These are phyloP conservation scores for Oehlia diaphana DNA, from an alignment of 192 early-diverging fungal species.

Conservation along the genomic window DNA sequence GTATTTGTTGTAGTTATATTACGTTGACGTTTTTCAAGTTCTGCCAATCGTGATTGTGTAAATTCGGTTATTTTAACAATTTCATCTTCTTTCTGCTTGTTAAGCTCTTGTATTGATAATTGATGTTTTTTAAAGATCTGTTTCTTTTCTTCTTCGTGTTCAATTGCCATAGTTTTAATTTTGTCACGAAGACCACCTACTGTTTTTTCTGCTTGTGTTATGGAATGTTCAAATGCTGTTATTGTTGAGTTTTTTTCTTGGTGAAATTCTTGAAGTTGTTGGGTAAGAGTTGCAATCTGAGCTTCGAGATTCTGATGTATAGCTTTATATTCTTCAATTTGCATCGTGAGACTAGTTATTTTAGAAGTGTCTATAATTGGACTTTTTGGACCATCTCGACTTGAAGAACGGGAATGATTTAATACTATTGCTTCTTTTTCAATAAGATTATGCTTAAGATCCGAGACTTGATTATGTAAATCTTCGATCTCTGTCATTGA, in stretches of 20 bases:
- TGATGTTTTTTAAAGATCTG: not conserved
- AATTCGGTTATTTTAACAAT: not conserved
- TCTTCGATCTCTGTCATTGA: slow-evolving; percentile 1
- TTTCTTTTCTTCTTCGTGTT: not conserved
- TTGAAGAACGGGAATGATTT: not conserved
- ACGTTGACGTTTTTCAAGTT: not conserved
- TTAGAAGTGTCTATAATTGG: not conserved
- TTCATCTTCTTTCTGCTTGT: not conserved
- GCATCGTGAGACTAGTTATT: not conserved
- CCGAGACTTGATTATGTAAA: not conserved
- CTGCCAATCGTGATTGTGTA: not conserved
- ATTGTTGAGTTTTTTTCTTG: not conserved
- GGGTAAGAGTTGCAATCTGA: not conserved
- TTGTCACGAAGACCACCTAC: too few species aligned
- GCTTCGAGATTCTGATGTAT: not conserved
- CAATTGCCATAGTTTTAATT: too few species aligned
- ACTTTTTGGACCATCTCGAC: not conserved
- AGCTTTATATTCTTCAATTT: not conserved
- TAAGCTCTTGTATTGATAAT: not conserved
- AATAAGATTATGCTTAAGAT: slow-evolving; percentile 10
- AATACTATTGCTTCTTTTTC: not conserved
- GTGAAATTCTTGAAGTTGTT: not conserved
- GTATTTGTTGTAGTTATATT: not conserved
- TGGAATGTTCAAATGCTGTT: too few species aligned
- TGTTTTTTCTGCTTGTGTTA: too few species aligned